Evolutionary conservation across 2,329 filamentous ascomycete genomes (phyloP), one percentile per base, ranked within the genome.

Genomic region (Colletotrichum sp.): DNA sequence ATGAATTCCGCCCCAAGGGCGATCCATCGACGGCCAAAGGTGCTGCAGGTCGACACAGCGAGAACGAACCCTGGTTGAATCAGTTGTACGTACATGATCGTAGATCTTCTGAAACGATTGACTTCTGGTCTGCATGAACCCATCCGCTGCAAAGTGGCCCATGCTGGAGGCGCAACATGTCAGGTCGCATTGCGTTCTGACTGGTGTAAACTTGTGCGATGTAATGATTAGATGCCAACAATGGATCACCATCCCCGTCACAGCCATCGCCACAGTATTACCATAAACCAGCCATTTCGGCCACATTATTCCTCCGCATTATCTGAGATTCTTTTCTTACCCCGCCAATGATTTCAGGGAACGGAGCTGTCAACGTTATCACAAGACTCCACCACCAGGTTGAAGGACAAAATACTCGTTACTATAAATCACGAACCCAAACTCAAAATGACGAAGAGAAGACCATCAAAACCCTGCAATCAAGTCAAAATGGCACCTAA

Each of bases 401-500:
- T 30, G 28, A 30, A 30, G 28, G 28, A 30, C 28, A 8, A 30
- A 30, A 30, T 30, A 30, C 7, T 30, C 7, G 28, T 30, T 4
- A 30, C 30, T 75, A 75, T 39, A 72, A 67, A 43, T 61, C n/a
- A 6, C 13, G 16, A 30, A 6, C 7, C 8, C 16, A 13, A 75
- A 30, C 32, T 36, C 18, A n/a, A 5, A 15, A 67, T 28, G 32
- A 57, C 26, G 21, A 48, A 24, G 24, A 34, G 21, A 21, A 32
- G 39, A 59, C 30, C 64, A 26, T 48, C 21, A 12, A 43, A 24
- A 10, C n/a, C 21, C 4, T 10, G 18, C 8, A 48, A 26, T 5
- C 15, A 32, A n/a, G 16, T 15, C 30, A 63, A 4, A 7, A 77
- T 75, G 59, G 26, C 39, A 24, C 24, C 75, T 18, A 80, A 78